Evolutionary conservation across 2,329 filamentous ascomycete genomes (phyloP).

Genomic region (Colletotrichum magnum): DNA sequence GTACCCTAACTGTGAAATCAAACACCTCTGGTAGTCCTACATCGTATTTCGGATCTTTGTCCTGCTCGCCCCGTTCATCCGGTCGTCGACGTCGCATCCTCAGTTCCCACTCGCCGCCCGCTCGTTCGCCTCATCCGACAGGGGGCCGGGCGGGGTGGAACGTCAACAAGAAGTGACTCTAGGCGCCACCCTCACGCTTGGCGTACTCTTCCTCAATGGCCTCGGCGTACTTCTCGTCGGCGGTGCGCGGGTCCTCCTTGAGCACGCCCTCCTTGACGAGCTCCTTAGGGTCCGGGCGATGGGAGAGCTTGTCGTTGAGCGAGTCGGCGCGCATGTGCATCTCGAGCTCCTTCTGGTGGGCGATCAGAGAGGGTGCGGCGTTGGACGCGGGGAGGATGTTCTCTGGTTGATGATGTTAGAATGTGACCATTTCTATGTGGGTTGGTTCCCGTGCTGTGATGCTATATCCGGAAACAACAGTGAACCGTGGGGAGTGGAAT

Average conservation of each 20-base stretch:
- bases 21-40: neutral
- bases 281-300: constrained; percentile 81
- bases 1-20: neutral
- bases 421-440: neutral
- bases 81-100: neutral
- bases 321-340: constrained; percentile 90
- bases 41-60: constrained; percentile 11
- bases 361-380: constrained; percentile 84
- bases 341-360: constrained; percentile 86
- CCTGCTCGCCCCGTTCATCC: neutral
- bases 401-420: constrained; percentile 61
- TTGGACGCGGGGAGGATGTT: constrained; percentile 88
- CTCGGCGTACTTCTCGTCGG: constrained; percentile 70
- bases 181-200: constrained; percentile 74
- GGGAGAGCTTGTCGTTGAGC: constrained; percentile 87
- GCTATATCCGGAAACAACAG: constrained; percentile 13
- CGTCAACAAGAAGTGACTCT: constrained; percentile 41
- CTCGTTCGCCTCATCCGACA: constrained; percentile 6
- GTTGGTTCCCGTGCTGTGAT: neutral
- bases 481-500: neutral
- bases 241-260: constrained; percentile 74
- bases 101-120: neutral
- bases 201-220: constrained; percentile 76
- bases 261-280: constrained; percentile 86
- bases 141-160: too few relatives aligned